Base-by-base conservation (phyloP, 805 yeast species). In the Vanderwaltozyma yarrowii region DNA sequence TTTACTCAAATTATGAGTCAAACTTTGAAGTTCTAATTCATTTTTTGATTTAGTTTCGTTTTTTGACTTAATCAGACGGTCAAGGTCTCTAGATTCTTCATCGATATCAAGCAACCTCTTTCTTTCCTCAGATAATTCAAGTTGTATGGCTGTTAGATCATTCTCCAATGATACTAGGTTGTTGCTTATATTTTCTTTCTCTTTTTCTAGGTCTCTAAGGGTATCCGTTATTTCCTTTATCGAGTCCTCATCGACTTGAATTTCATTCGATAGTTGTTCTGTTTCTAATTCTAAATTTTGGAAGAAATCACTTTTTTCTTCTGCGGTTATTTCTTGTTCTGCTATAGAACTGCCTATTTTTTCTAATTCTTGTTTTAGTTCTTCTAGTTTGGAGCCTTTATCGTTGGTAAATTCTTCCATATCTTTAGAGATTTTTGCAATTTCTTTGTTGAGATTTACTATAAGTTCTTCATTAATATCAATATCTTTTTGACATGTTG, bases 381-480 rank as follows among this genome's bases (percentile, higher is more conserved):
- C 75, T 35, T 74, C 74, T 42, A 94, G 66, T 56, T 89, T 94
- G 1, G 80, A 72, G 1, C 88, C 85, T 48, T 87, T 88, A 56
- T 94, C 81, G 32, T 64, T 65, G 42, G 73, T 75, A 55, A 87
- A 89, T 50, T 92, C 97, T 37, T 70, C 67, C 65, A 87, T 83
- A 56, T 92, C 97, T 14, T 65, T 71, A 51, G 82, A 83, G 37
- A 83, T 77, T 7, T 54, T 54, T 3, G 50, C 46, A 11, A 83
- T 71, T 21, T 78, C 81, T 0, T 40, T 41, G 24, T 64, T 55
- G 29, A 65, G 66, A 3, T 48, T 50, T 1, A 47, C 37, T 4
- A 65, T 55, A 13, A 56, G 49, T 2, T 51, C 45, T 15, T 62
- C 53, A 14, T 70, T 66, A 6, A 58, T 58, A 1, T 46, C 37